Conservation (phyloP, 345 rosid species). For the Camelina laxa region DNA sequence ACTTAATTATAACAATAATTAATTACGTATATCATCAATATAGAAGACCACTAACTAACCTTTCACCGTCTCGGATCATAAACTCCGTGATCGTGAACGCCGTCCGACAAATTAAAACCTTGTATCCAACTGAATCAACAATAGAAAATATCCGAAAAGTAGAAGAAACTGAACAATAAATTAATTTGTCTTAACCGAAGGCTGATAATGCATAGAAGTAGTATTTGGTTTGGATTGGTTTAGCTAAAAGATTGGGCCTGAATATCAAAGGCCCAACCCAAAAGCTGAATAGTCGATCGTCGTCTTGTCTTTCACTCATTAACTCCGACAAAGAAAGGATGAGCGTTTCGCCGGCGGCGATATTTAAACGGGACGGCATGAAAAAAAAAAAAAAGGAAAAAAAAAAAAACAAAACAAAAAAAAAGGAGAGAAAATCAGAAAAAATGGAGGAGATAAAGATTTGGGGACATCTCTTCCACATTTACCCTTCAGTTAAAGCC, state of each 20-base stretch:
- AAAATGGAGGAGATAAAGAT: constrained; percentile 54
- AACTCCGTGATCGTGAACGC: no score
- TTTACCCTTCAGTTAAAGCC: constrained; percentile 45
- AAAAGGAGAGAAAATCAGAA: constrained; percentile 41
- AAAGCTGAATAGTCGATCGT: neutral
- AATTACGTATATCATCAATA: no score
- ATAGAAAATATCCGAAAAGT: no score
- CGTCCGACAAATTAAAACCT: no score
- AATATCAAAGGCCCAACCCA: constrained; percentile 20
- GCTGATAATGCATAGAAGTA: no score
- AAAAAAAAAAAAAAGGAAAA: neutral
- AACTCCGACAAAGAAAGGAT: constrained; percentile 15
- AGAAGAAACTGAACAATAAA: no score
- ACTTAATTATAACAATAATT: no score
- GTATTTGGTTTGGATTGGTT: no score
- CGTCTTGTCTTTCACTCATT: neutral
- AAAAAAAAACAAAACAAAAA: neutral
- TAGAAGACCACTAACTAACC: no score
- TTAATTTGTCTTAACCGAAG: no score
- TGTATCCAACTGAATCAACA: no score
- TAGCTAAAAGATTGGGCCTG: constrained; percentile 11
- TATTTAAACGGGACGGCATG: constrained; percentile 23
- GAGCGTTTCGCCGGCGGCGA: constrained; percentile 28
- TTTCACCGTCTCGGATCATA: no score
- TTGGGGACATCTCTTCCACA: constrained; percentile 33